Conservation (phyloP, 176 grass and related monocot genomes). For the Oryza rufipogon region DNA sequence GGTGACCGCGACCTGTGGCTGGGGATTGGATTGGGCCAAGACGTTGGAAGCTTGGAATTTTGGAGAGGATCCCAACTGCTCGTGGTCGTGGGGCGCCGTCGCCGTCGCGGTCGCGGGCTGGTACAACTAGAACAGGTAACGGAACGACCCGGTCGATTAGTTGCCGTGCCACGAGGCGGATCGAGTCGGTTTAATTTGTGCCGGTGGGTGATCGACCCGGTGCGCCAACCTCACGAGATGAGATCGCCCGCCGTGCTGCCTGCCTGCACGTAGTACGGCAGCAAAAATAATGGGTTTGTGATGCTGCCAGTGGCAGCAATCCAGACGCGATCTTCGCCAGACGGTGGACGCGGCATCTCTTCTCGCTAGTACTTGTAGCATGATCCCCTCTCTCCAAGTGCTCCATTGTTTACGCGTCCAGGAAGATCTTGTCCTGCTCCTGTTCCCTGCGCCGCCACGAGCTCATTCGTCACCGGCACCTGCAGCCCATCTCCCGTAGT, state of each 20-base stretch:
- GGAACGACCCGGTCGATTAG: neutral
- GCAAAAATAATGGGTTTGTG: too few species aligned
- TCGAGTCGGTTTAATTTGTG: neutral
- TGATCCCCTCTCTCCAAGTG: neutral
- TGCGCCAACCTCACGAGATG: neutral
- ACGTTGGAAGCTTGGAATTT: too few species aligned
- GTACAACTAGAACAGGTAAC: neutral
- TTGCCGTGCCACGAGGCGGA: neutral
- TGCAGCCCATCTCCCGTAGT: too few species aligned
- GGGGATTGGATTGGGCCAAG: too few species aligned
- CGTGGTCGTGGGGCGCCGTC: neutral
- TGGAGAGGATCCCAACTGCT: too few species aligned
- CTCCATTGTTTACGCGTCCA: conserved; percentile 3
- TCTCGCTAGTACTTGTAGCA: too few species aligned
- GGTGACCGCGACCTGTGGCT: too few species aligned
- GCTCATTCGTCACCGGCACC: neutral
- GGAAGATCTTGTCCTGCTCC: conserved; percentile 25
- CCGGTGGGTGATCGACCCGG: neutral
- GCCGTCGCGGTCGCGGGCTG: neutral
- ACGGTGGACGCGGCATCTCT: neutral
- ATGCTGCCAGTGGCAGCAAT: neutral
- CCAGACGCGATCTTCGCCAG: neutral
- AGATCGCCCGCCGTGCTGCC: neutral
- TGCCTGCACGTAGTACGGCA: neutral
- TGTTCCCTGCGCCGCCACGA: neutral